Conservation (phyloP, 805 yeast species). For the Saturnispora serradocipensis region DNA sequence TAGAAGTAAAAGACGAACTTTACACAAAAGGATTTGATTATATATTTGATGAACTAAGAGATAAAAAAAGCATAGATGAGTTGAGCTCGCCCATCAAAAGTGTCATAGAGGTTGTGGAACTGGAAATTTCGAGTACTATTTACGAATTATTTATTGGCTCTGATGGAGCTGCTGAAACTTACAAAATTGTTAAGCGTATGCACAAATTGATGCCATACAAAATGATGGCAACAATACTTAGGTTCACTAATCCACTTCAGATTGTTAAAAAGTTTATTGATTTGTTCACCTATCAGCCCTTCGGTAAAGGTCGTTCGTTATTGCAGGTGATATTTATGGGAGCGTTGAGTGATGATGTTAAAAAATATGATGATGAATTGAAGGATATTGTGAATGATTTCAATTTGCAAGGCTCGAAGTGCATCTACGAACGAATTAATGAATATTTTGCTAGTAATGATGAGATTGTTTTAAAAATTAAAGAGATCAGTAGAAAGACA, state of each 20-base stretch:
- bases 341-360: conserved; percentile 65
- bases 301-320: conserved; percentile 37
- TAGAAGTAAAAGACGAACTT: conserved; percentile 27
- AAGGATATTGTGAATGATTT: conserved; percentile 3
- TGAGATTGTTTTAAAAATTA: conserved; percentile 21
- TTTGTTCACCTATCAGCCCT: conserved; percentile 58
- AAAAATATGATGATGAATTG: conserved; percentile 41
- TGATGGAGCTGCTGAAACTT: conserved; percentile 72
- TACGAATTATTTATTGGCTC: conserved; percentile 73
- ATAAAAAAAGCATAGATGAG: conserved; percentile 35
- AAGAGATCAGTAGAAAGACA: conserved; percentile 21
- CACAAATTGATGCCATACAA: conserved; percentile 77
- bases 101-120: conserved; percentile 72
- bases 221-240: conserved; percentile 64
- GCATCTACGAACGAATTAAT: conserved; percentile 21
- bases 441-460: conserved; percentile 24
- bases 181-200: conserved; percentile 57
- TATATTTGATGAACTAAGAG: conserved; percentile 58
- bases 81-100: conserved; percentile 59
- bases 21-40: conserved; percentile 41
- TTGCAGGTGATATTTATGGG: conserved; percentile 68
- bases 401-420: not conserved
- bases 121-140: conserved; percentile 76
- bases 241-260: conserved; percentile 80
- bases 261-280: conserved; percentile 75